Base-by-base conservation (phyloP, 2,329 filamentous ascomycete species). In the Cladobotryum protrusum region DNA sequence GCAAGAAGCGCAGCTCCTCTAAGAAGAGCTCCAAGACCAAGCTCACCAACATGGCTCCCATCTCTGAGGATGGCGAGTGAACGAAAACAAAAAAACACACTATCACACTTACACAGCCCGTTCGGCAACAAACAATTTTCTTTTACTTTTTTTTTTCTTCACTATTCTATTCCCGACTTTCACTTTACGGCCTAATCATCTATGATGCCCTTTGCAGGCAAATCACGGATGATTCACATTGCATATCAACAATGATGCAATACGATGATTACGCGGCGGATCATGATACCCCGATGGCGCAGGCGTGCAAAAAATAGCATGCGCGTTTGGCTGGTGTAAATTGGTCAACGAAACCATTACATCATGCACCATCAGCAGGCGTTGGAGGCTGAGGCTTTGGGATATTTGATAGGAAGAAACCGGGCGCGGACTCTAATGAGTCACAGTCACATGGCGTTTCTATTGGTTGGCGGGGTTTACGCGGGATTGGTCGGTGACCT, bases 1-100 rank as follows among this genome's bases (percentile, higher is more conserved):
- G 57, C 36, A 70, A 67, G 60, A 68, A 69, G 59, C 65, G 67
- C 56, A 67, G 64, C 54, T 63, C 64, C 55, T 69, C 70, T 63
- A 81, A 78, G 70, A 78, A 75, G 63, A 69, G 67, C 56, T 64
- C 69, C 59, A 77, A 74, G 70, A 67, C 59, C 59, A 77, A 75
- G 69, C 64, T 68, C 47, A 64, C 63, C 52, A 65, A 68, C 59
- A 80, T 83, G 71, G 70, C 77, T 46, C 73, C 78, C 52, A 82
- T 82, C 61, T 61, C 70, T 57, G 80, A 83, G 67, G 42, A 67
- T 49, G 44, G 52, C 49, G 56, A 63, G 50, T 56, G 45, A 54
- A 20, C 1, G n/a, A 11, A 18, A 1, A n/a, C n/a, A n/a, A n/a
- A n/a, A n/a, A n/a, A n/a, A n/a, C n/a, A n/a, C n/a, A n/a, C 17